Evolutionary conservation across 257 asterid species (phyloP).

Genomic region (Salvia hispanica): DNA sequence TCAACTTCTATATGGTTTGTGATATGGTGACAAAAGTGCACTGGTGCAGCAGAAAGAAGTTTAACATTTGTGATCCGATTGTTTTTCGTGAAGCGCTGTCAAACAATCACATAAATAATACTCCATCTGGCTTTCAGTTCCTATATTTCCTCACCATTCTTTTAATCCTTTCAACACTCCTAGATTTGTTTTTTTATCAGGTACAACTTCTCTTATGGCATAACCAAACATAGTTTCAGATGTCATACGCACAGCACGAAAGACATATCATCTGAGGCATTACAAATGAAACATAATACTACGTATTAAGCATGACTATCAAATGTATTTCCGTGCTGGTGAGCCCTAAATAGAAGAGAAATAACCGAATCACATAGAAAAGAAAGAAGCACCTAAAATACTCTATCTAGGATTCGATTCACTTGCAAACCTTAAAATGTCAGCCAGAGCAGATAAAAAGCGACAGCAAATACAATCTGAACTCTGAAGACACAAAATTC

Average conservation of each 20-base stretch:
- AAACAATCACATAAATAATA: neutral
- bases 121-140: neutral
- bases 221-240: neutral
- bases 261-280: constrained; percentile 8
- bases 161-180: neutral
- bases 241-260: neutral
- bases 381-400: neutral
- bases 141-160: neutral
- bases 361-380: neutral
- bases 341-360: neutral
- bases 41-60: constrained; percentile 8
- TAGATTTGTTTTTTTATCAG: neutral
- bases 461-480: neutral
- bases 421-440: neutral
- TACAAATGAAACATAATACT: constrained; percentile 19
- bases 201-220: neutral
- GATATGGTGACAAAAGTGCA: neutral
- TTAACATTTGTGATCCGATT: neutral
- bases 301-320: neutral
- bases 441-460: neutral
- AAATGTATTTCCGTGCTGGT: constrained; percentile 7
- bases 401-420: neutral
- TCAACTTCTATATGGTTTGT: neutral
- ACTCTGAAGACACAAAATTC: neutral
- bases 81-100: neutral